Evolutionary conservation across 495 filamentous ascomycete genomes (phyloP).

Genomic region (Podospora pseudoanserina): DNA sequence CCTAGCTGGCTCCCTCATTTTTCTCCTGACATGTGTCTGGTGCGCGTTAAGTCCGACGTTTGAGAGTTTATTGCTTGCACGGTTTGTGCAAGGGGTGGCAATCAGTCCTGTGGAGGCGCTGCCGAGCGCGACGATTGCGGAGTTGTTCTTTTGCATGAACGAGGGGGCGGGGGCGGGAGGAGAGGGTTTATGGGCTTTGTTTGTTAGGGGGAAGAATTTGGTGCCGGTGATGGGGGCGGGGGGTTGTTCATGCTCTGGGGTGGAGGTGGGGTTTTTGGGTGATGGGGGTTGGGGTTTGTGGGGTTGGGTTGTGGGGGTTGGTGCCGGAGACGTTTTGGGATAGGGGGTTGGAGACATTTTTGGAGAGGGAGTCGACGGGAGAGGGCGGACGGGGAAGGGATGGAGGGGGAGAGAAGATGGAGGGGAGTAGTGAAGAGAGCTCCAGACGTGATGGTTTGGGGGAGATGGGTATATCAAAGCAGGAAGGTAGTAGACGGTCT

Average conservation of each 20-base stretch:
- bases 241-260: slow-evolving; percentile 66
- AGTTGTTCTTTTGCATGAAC: slow-evolving; percentile 98
- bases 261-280: slow-evolving; percentile 98
- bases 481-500: not conserved
- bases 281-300: slow-evolving; percentile 73
- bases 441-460: too few species aligned
- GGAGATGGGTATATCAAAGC: too few species aligned
- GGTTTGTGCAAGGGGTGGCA: slow-evolving; percentile 82
- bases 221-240: slow-evolving; percentile 86
- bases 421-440: too few species aligned
- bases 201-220: slow-evolving; percentile 77
- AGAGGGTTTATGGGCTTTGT: slow-evolving; percentile 89
- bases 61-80: slow-evolving; percentile 72
- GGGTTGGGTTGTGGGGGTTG: slow-evolving; percentile 60
- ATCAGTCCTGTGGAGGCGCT: slow-evolving; percentile 89
- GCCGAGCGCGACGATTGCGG: slow-evolving; percentile 88
- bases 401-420: too few species aligned
- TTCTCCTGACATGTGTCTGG: slow-evolving; percentile 77
- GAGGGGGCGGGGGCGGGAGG: slow-evolving; percentile 63
- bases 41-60: slow-evolving; percentile 80
- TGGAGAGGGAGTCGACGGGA: too few species aligned
- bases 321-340: slow-evolving; percentile 98
- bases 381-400: too few species aligned
- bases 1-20: slow-evolving; percentile 69
- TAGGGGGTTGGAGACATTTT: slow-evolving; percentile 32